A percentile compares a stretch with the other conserved stretches of the same genome.
Conservation (phyloP, 371 early-diverging fungal species). For the Mycotypha africana region DNA sequence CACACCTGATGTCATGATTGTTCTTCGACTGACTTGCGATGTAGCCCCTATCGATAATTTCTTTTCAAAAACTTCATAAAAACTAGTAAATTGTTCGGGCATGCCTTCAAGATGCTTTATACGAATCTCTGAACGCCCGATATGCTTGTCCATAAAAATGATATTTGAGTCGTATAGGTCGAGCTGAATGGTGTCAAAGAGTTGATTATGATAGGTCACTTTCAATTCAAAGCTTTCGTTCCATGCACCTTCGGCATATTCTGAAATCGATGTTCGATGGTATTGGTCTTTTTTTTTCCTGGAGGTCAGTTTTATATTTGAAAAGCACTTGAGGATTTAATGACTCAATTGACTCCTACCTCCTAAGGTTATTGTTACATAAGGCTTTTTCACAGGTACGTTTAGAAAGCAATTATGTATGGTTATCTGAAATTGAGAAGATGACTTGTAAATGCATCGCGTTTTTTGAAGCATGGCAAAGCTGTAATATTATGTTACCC, state of each 20-base stretch:
- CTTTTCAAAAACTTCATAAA: slow-evolving; percentile 67
- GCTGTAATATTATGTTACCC: no score
- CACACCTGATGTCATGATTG: slow-evolving; percentile 47
- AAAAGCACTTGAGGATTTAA: background rate
- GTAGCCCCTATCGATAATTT: slow-evolving; percentile 52
- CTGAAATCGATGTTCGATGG: slow-evolving; percentile 58
- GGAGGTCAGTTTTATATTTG: background rate
- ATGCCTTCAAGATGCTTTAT: slow-evolving; percentile 56
- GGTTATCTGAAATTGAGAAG: slow-evolving; percentile 24
- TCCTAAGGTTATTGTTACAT: slow-evolving; percentile 30
- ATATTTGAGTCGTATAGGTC: slow-evolving; percentile 62
- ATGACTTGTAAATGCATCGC: no score
- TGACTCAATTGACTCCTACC: slow-evolving; percentile 14
- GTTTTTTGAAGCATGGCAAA: no score
- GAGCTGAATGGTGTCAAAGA: slow-evolving; percentile 63
- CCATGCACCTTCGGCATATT: slow-evolving; percentile 56
- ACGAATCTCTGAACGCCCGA: slow-evolving; percentile 69
- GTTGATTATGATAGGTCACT: slow-evolving; percentile 67
- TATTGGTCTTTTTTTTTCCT: slow-evolving; percentile 52
- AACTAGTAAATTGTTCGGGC: slow-evolving; percentile 65
- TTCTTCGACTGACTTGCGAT: slow-evolving; percentile 50
- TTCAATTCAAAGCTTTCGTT: slow-evolving; percentile 69
- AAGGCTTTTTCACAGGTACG: slow-evolving; percentile 25
- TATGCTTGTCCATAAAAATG: slow-evolving; percentile 57
- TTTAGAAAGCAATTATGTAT: slow-evolving; percentile 28